phyloP scores from a whole-genome alignment of 305 asterid genomes.

The Plantago rigida region DNA sequence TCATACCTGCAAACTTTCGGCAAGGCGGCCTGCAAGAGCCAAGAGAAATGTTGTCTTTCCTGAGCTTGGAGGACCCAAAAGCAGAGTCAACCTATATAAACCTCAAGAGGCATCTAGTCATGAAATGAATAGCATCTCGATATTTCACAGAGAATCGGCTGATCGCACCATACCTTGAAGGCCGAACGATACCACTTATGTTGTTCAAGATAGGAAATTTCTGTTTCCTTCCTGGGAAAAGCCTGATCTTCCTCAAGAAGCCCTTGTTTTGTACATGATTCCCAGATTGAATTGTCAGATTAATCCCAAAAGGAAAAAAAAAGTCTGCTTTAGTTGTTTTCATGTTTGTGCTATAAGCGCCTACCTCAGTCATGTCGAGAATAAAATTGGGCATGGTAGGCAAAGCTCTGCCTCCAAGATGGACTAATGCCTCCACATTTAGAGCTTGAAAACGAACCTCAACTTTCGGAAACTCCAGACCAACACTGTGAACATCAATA shows the following conservation, averaged over 20 bases:
- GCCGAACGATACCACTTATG: constrained; percentile 55
- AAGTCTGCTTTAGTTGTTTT: constrained; percentile 6
- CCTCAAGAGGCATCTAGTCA: constrained; percentile 21
- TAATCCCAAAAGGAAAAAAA: background rate
- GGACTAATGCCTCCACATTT: constrained; percentile 56
- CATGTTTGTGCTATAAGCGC: constrained; percentile 10
- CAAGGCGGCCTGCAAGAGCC: constrained; percentile 73
- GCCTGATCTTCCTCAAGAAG: constrained; percentile 49
- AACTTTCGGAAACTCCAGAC: constrained; percentile 58
- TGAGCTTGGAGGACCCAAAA: constrained; percentile 78
- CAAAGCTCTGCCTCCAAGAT: constrained; percentile 67
- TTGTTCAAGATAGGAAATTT: constrained; percentile 45
- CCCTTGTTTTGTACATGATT: constrained; percentile 31
- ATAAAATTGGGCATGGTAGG: constrained; percentile 72
- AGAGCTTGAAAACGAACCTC: constrained; percentile 63
- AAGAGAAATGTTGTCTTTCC: constrained; percentile 75
- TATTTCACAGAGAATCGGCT: background rate
- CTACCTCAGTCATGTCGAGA: constrained; percentile 66
- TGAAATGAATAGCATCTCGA: background rate
- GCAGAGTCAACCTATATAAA: constrained; percentile 55
- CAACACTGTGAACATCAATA: constrained; percentile 37
- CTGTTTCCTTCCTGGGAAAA: constrained; percentile 49
- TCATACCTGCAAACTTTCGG: constrained; percentile 50
- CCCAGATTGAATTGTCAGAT: constrained; percentile 24
- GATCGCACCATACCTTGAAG: constrained; percentile 45